phyloP scores from a whole-genome alignment of 208 protist species.

The Tritrichomonas foetus region DNA sequence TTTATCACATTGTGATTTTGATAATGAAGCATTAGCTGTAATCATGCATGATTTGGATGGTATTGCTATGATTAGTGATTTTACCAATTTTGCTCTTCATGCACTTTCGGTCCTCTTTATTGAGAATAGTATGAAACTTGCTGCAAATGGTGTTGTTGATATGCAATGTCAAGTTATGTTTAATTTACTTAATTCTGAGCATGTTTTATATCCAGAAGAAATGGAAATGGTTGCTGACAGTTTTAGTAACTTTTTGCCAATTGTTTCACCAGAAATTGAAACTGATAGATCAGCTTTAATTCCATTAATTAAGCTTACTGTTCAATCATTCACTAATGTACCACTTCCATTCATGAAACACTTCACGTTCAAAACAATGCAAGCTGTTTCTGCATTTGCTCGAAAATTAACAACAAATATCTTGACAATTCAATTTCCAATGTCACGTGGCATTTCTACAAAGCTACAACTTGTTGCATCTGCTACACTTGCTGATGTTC shows the following conservation, averaged over 20 bases:
- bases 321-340: background rate
- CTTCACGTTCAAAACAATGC: background rate
- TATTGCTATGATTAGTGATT: background rate
- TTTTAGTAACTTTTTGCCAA: background rate
- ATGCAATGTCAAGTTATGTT: background rate
- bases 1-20: background rate
- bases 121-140: background rate
- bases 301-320: background rate
- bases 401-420: background rate
- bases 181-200: background rate
- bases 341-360: background rate
- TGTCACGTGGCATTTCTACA: background rate
- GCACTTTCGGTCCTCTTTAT: background rate
- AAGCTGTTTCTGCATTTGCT: background rate
- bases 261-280: slow-evolving; percentile 3
- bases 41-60: slow-evolving; percentile 15
- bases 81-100: background rate
- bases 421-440: background rate
- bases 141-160: background rate
- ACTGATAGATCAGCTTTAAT: background rate
- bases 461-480: background rate
- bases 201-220: background rate
- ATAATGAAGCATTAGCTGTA: background rate
- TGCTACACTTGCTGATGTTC: background rate
- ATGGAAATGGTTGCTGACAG: background rate